A percentile compares a stretch with the other conserved stretches of the same genome.
Conservation (phyloP, 805 yeast species). For the Groenewaldozyma salmanticensis region DNA sequence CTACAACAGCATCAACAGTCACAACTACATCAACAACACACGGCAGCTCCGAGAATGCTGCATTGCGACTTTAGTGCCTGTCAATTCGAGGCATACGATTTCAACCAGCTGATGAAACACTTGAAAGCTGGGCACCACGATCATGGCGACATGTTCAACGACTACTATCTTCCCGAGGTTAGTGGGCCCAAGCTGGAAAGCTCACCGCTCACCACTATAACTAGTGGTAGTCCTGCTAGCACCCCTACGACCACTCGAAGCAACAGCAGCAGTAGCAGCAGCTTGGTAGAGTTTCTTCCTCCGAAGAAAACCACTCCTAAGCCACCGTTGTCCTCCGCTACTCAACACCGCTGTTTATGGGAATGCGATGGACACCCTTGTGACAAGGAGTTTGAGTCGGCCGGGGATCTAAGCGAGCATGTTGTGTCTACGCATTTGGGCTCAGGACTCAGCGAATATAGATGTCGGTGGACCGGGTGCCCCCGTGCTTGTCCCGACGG, state of each 20-base stretch:
- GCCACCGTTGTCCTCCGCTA: too few relatives aligned
- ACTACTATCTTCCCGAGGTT: too few relatives aligned
- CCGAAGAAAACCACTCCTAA: too few relatives aligned
- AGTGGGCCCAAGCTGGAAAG: too few relatives aligned
- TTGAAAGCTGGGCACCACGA: background rate
- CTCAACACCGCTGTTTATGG: constrained; percentile 36
- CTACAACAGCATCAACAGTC: background rate
- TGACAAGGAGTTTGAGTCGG: constrained; percentile 36
- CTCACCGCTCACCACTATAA: background rate
- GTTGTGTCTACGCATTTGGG: constrained; percentile 60
- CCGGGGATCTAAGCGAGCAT: constrained; percentile 64
- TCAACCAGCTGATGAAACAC: background rate
- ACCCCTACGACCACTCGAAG: too few relatives aligned
- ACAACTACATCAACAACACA: background rate
- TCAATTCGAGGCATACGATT: background rate
- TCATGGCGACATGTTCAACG: too few relatives aligned
- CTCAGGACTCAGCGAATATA: constrained; percentile 58
- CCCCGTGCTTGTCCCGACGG: constrained; percentile 36
- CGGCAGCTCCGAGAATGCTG: background rate
- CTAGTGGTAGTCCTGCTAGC: background rate
- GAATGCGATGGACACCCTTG: constrained; percentile 35
- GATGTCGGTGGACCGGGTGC: constrained; percentile 76
- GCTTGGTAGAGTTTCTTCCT: too few relatives aligned
- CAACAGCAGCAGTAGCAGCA: too few relatives aligned
- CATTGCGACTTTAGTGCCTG: background rate